Percentiles rank a stretch among this genome's conserved stretches.
phyloP scores from a whole-genome alignment of 148 eudicot species.

The Spergularia marina region DNA sequence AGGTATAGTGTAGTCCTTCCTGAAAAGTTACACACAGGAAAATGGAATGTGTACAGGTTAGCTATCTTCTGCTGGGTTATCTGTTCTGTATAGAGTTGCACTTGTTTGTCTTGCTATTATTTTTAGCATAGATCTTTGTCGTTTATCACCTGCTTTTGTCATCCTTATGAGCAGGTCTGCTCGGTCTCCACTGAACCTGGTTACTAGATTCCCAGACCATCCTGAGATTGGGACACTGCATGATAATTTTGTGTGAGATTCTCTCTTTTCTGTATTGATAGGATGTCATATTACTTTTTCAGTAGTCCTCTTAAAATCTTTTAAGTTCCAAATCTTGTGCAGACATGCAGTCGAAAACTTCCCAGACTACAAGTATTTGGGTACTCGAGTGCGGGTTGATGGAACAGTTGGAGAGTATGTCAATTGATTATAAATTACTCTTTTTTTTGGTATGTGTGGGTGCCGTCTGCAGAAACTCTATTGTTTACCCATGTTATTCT shows the following conservation, averaged over 20 bases:
- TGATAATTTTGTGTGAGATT: slow-evolving; percentile 85
- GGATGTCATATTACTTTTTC: slow-evolving; percentile 4
- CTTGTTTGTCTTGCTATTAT: not conserved
- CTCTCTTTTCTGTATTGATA: slow-evolving; percentile 19
- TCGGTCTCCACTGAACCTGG: slow-evolving; percentile 70
- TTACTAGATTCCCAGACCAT: slow-evolving; percentile 64
- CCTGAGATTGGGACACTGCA: slow-evolving; percentile 87
- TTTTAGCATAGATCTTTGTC: not conserved
- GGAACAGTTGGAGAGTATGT: slow-evolving; percentile 98
- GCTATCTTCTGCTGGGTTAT: slow-evolving; percentile 19
- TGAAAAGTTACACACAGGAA: slow-evolving; percentile 85
- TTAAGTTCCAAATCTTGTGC: slow-evolving; percentile 24
- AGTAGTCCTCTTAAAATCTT: slow-evolving; percentile 7
- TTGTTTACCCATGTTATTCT: slow-evolving; percentile 10
- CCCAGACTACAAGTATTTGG: slow-evolving; percentile 86
- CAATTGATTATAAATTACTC: slow-evolving; percentile 6
- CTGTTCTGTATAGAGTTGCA: not conserved
- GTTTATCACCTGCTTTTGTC: not conserved
- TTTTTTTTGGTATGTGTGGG: not conserved
- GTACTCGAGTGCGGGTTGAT: slow-evolving; percentile 86
- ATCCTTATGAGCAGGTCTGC: slow-evolving; percentile 58
- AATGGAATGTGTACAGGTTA: slow-evolving; percentile 96
- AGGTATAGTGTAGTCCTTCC: slow-evolving; percentile 85
- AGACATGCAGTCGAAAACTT: slow-evolving; percentile 81
- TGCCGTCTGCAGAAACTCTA: not conserved